Base-by-base conservation (phyloP, 2,329 filamentous ascomycete species). In the Chaetothyriales sp. region DNA sequence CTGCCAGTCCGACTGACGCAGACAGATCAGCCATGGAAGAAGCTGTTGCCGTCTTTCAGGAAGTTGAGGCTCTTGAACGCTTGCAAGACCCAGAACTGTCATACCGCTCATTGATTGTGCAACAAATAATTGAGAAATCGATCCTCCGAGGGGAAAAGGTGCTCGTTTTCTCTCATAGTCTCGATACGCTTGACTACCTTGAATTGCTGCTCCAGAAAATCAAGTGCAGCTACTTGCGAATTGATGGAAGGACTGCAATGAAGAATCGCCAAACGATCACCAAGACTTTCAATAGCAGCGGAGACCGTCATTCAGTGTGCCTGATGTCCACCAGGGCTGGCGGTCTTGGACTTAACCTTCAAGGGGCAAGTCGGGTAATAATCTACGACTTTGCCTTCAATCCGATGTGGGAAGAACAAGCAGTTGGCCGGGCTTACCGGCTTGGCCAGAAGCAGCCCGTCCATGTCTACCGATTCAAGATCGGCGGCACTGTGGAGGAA, bases 301-400 rank as follows among this genome's bases (percentile, higher is more conserved):
- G 68, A 1, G 51, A 64, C 1, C 58, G 56, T 19, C 55, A 51
- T 36, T 61, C 70, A 18, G 72, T 93, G 0, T 86, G 86, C 61
- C 70, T 95, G 1, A 87, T 95, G 51, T 94, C 87, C 0, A 95
- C 87, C 1, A 80, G 67, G 53, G 86, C 89, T 7, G 89, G 88
- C 19, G 86, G 87, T 0, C 70, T 88, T 1, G 89, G 89, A 0
- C 71, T 95, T 47, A 95, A 95, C 57, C 83, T 95, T 10, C 78
- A 79, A 43, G 81, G 83, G 1, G 89, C 89, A 1, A 95, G 88
- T 63, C 79, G 89, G 18, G 85, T 95, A 1, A 76, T 95, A 18
- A 83, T 95, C 18, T 84, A 93, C 51, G 89, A 95, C 63, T 86
- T 84, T 61, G 73, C 75, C 54, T 95, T 81, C 68, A 92, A 89